Evolutionary conservation across 2,329 filamentous ascomycete species (phyloP), one percentile per base, ranked within the genome.

Genomic region (Zymoseptoria crescenta): DNA sequence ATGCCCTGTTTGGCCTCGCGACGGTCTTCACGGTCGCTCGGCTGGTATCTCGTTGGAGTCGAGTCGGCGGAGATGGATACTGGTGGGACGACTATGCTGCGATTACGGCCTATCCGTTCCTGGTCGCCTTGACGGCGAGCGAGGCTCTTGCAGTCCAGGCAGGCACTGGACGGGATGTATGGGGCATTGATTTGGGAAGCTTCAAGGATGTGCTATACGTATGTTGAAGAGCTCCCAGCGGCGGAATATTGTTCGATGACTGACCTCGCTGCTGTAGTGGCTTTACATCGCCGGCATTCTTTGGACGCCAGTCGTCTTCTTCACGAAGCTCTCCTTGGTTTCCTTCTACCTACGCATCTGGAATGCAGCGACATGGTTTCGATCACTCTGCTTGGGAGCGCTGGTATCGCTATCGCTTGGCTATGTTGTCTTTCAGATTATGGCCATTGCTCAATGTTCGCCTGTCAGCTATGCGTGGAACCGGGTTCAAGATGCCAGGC

Each of bases 111-210:
- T 49, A 57, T 30, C 51, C 56, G 27, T 45, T 56, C 5, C 52
- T 63, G 41, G 49, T 52, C 13, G 59, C 24, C 19, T 50, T 62
- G 56, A 59, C 56, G 5, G 59, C 54, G 3, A 55, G 56, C 10
- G 52, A 55, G 7, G 58, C 54, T n/a, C 61, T 55, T 49, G 57
- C 59, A 1, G 41, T 61, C 9, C 49, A 61, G 24, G 54, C 56
- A 19, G 62, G 62, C 16, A 49, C 53, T 45, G 62, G 59, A 50
- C 55, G 50, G 35, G 57, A 59, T 8, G 59, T 63, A 19, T 63
- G 59, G 57, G 51, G 49, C 13, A 45, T 62, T 45, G 35, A 45
- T 0, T 45, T 45, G 35, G n/a, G 10, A 6, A 16, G n/a, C 16
- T 45, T 45, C 5, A 45, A 45, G n/a, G 13, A 45, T 13, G 35